phyloP scores from a whole-genome alignment of 176 grass and related monocot species.

The Themeda triandra region DNA sequence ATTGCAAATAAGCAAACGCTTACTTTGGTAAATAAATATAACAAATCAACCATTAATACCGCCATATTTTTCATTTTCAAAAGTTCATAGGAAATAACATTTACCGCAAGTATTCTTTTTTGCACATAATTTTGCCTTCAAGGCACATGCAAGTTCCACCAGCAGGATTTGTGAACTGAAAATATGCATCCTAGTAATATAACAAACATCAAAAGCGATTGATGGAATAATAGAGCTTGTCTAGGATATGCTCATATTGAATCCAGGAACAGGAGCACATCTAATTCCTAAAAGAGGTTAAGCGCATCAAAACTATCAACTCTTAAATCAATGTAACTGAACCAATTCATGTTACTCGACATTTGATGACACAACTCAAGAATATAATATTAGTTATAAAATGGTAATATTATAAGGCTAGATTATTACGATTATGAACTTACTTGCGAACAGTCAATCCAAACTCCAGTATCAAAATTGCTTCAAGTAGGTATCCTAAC shows the following conservation, averaged over 20 bases:
- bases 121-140: neutral
- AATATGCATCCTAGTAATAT: neutral
- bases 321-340: neutral
- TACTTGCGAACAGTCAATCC: conserved; percentile 85
- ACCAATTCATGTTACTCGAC: neutral
- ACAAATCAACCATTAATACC: neutral
- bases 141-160: neutral
- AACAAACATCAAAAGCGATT: neutral
- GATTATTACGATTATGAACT: conserved; percentile 14
- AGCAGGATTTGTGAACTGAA: neutral
- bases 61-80: neutral
- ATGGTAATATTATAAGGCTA: neutral
- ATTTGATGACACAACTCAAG: conserved; percentile 11
- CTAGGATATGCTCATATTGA: neutral
- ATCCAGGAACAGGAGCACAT: neutral
- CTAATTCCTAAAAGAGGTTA: neutral
- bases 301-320: neutral
- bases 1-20: neutral
- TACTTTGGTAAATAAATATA: neutral
- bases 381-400: conserved; percentile 3
- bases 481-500: conserved; percentile 83
- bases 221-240: neutral
- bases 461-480: conserved; percentile 92
- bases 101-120: neutral
- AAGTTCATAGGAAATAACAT: neutral